Evolutionary conservation across 768 basidiomycete species (phyloP), one percentile per base, ranked within the genome.

Genomic region (Gautieria morchelliformis): DNA sequence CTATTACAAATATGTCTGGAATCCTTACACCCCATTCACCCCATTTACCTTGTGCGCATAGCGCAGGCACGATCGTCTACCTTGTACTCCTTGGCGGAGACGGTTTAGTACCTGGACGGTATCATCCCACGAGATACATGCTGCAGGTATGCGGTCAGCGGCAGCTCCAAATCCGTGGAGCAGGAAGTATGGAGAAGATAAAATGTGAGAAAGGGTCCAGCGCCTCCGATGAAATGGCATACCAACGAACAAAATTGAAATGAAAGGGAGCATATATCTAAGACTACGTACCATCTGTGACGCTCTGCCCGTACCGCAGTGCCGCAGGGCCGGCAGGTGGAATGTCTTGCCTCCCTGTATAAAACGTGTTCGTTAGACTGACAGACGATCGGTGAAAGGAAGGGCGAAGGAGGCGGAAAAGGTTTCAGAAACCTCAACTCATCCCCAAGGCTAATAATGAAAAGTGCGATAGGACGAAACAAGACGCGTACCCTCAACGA

Each of bases 51-150:
- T 30, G 3, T 27, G 10, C 17, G 49, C 24, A 8, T 5, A 17
- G 24, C 15, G 11, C 11, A 33, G 15, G n/a, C 30, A n/a, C 7
- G 20, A 58, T 6, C 77, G 63, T 20, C 95, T 83, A 35, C 84
- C 87, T 53, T 79, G 83, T 5, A 98, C 93, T 53, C 88, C 96
- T 64, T 84, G 80, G n/a, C 95, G 81, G 19, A 99, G 78, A 50
- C 86, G 81, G 50, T 98, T 85, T 52, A 99, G 77, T 1, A 82
- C 76, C 2, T 84, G 83, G 5, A 93, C 75, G 3, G 95, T 95
- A 63, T 80, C 80, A 64, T 91, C 84, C 93, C 93, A 97, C 44
- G 87, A 85, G 50, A 98, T 77, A 70, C 90, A 95, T 9, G 87
- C 87, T 70, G 20, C 5, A 22, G 33, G 30, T 40, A 22, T n/a